Evolutionary conservation across 1,284 basidiomycete species (phyloP).

Genomic region (Butyriboletus appendiculatus): DNA sequence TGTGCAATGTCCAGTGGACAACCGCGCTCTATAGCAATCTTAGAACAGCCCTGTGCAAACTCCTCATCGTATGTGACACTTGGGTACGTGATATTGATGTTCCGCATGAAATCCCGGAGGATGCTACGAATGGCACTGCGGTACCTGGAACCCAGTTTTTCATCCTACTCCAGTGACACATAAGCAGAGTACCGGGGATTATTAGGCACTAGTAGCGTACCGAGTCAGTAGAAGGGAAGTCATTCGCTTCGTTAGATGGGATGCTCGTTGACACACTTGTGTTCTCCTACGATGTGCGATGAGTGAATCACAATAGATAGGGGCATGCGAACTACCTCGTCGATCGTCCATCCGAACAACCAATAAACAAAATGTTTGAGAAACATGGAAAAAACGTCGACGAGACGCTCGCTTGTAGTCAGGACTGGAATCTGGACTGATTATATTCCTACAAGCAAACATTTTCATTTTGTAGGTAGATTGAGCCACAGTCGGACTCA

Average conservation of each 20-base stretch:
- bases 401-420: not conserved
- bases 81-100: conserved; percentile 8
- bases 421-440: not conserved
- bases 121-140: conserved; percentile 3
- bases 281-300: not conserved
- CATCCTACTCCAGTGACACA: not conserved
- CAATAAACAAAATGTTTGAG: not conserved
- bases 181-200: not conserved
- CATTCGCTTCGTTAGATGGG: not conserved
- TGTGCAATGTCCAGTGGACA: not conserved
- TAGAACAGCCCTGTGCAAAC: conserved; percentile 5
- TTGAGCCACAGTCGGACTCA: no score
- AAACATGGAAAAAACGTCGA: not conserved
- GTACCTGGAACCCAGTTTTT: not conserved
- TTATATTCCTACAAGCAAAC: not conserved
- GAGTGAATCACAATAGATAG: not conserved
- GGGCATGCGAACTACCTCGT: not conserved
- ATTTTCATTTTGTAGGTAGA: not conserved
- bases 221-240: not conserved
- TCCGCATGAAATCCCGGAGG: conserved; percentile 5
- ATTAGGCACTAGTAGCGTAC: not conserved
- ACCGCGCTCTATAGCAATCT: conserved; percentile 3
- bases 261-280: not conserved
- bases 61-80: conserved; percentile 5
- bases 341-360: conserved; percentile 1